These are phyloP conservation scores for Raddia guianensis DNA, from an alignment of 176 grass and related monocot species.

Conservation along the genomic window DNA sequence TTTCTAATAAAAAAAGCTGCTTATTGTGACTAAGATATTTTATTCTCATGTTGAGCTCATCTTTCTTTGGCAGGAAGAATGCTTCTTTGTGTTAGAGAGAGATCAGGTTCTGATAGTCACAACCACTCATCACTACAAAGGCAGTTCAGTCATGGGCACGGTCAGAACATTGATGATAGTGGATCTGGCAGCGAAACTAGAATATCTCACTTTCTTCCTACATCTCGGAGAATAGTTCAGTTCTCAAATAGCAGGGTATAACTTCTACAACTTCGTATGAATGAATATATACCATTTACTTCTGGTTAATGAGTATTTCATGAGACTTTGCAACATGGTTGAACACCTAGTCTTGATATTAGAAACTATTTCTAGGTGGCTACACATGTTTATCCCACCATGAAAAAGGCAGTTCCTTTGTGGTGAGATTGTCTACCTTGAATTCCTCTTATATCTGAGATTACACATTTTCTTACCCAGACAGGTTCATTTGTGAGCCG, in stretches of 20 bases:
- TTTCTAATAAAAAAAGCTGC: slow-evolving; percentile 2
- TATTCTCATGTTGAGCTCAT: slow-evolving; percentile 10
- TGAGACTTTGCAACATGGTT: neutral
- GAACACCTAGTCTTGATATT: neutral
- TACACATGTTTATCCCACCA: neutral
- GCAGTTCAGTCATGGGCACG: slow-evolving; percentile 83
- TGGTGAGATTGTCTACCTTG: neutral
- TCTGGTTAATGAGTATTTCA: slow-evolving; percentile 8
- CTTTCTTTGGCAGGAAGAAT: slow-evolving; percentile 61
- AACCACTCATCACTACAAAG: slow-evolving; percentile 82
- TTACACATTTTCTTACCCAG: neutral
- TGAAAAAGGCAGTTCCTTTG: slow-evolving; percentile 7
- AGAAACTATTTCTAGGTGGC: slow-evolving; percentile 12
- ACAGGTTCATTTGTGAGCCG: neutral
- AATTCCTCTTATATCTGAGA: neutral
- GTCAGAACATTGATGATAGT: slow-evolving; percentile 65
- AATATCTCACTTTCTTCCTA: slow-evolving; percentile 89
- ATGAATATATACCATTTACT: slow-evolving; percentile 11
- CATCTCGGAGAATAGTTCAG: slow-evolving; percentile 91
- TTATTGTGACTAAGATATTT: neutral
- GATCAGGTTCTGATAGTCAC: slow-evolving; percentile 67
- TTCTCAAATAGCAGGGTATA: slow-evolving; percentile 93
- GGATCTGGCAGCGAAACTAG: slow-evolving; percentile 62
- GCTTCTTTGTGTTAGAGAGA: slow-evolving; percentile 94
- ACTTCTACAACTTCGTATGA: slow-evolving; percentile 12